Evolutionary conservation across 129 eudicot genomes (phyloP), one percentile per base, ranked within the genome.

Genomic region (Tagetes erecta): DNA sequence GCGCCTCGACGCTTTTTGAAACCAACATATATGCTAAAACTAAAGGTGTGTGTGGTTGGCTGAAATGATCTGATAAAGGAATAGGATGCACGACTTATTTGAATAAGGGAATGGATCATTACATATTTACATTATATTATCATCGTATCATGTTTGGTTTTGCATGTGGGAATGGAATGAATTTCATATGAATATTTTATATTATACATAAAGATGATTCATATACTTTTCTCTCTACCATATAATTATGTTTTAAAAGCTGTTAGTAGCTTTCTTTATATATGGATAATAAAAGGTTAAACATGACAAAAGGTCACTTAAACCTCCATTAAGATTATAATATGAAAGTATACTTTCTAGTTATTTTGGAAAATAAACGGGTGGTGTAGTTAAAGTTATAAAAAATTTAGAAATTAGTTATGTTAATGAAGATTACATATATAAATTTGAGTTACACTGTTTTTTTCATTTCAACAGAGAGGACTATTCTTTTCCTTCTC

Each of bases 81-180:
- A 30, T 10, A 1, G 9, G 33, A 27, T 27, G 62, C 35, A 55
- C 12, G 9, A 33, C 2, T n/a, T 8, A 58, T 33, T 56, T 3
- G 40, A 59, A 59, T 59, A 59, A 59, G 66, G 65, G 41, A 56
- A 20, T 56, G 63, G 2, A 50, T 50, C 56, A 50, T 10, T 50
- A 13, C 56, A 50, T 20, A 20, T 20, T 20, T 20, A 20, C 27
- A 20, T 20, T 20, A 20, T 20, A 20, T 20, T 20, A 20, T 3
- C 56, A 12, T 6, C 12, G 1, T 55, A 20, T 13, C 33, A 52
- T 52, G 58, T 52, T 52, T 13, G 58, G 30, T 52, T 52, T 52
- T 30, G 62, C 11, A 55, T 50, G 56, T 50, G 13, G 30, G 56
- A 50, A 50, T 50, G 56, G 4, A 20, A 20, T 20, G 59, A 1